A percentile compares a stretch with the other conserved stretches of the same genome.
phyloP scores from a whole-genome alignment of 257 asterid species.

The Solanum tarapatanum region DNA sequence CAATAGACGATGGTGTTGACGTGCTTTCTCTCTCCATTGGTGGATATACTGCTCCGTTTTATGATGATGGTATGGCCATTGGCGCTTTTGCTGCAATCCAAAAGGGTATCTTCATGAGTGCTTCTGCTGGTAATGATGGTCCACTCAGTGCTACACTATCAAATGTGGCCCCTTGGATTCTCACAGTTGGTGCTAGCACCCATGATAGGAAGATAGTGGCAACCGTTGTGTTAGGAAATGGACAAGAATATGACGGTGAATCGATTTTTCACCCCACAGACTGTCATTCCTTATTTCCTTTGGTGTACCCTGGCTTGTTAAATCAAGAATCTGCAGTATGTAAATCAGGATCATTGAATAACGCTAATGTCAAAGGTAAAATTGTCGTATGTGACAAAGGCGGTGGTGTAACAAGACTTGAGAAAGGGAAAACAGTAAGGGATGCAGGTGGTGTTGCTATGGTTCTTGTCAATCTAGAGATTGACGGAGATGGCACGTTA shows the following conservation, averaged over 20 bases:
- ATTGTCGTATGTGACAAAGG: constrained; percentile 16
- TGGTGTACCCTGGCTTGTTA: constrained; percentile 4
- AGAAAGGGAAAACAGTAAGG: constrained; percentile 14
- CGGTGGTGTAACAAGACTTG: background rate
- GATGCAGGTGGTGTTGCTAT: constrained; percentile 28
- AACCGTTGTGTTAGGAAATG: constrained; percentile 16
- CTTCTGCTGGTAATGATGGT: constrained; percentile 19
- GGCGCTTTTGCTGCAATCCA: constrained; percentile 18
- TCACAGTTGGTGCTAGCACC: constrained; percentile 29
- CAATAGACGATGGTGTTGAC: constrained; percentile 26
- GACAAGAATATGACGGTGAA: constrained; percentile 10
- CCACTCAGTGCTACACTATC: constrained; percentile 1
- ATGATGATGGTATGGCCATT: constrained; percentile 9
- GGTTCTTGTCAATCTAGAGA: constrained; percentile 9
- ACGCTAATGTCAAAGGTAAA: constrained; percentile 4
- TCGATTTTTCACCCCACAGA: constrained; percentile 3
- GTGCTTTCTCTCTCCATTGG: constrained; percentile 23
- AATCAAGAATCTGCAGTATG: background rate
- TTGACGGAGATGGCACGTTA: background rate
- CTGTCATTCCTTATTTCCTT: constrained; percentile 2
- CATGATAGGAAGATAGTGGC: constrained; percentile 11
- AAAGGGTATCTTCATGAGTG: constrained; percentile 19
- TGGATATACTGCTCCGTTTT: background rate
- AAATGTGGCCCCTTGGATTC: constrained; percentile 35
- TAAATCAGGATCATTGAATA: constrained; percentile 2